These are phyloP conservation scores for Cystofilobasidium bisporidii DNA, from an alignment of 768 basidiomycete species.

Conservation along the genomic window DNA sequence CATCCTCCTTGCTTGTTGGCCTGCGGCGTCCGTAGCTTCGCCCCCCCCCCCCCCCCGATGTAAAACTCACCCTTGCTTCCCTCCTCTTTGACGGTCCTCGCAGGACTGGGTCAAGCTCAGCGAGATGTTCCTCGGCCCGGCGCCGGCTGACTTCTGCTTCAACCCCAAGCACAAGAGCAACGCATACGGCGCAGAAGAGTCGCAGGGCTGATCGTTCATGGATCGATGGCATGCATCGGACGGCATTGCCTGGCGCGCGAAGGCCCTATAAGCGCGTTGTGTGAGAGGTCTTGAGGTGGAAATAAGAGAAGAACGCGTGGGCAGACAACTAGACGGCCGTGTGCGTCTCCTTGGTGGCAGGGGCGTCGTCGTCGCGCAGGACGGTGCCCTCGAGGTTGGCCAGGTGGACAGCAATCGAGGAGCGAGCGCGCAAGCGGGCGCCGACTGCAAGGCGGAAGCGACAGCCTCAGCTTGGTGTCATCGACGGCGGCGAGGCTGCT, in stretches of 20 bases:
- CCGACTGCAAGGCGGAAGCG: constrained; percentile 25
- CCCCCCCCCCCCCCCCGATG: not conserved
- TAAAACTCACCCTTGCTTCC: not conserved
- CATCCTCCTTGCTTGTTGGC: not conserved
- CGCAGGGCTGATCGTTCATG: constrained; percentile 33
- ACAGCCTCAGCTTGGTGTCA: constrained; percentile 18
- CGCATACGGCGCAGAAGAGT: constrained; percentile 39
- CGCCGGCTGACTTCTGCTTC: constrained; percentile 73
- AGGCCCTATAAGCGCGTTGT: too few species aligned
- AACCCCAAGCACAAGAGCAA: constrained; percentile 94
- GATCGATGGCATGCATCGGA: not conserved
- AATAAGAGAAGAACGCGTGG: too few species aligned
- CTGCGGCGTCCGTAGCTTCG: not conserved
- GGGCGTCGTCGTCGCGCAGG: constrained; percentile 17
- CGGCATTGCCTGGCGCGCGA: too few species aligned
- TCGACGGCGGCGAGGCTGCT: not conserved
- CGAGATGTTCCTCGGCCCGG: constrained; percentile 87
- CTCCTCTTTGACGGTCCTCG: too few species aligned
- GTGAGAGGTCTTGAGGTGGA: too few species aligned
- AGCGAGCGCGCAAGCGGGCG: constrained; percentile 14
- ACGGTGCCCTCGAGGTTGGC: constrained; percentile 24
- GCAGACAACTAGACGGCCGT: not conserved
- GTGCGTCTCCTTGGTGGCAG: not conserved
- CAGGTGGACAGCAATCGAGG: constrained; percentile 23
- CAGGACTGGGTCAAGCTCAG: constrained; percentile 88